phyloP scores from a whole-genome alignment of 2,329 filamentous ascomycete genomes.

The Xylariomycetidae sp. region DNA sequence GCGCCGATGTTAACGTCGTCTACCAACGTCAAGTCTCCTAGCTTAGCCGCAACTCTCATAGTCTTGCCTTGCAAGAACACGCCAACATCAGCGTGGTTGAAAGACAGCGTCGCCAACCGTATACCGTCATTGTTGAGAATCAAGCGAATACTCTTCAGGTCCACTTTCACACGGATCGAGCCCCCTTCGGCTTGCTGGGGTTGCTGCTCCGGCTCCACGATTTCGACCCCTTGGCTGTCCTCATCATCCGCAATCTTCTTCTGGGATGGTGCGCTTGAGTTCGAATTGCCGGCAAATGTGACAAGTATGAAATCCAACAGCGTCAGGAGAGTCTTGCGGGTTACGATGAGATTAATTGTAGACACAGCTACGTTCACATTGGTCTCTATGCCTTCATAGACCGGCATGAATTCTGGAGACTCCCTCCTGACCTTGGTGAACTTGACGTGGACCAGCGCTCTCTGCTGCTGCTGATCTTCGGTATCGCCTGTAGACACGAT shows the following conservation, averaged over 20 bases:
- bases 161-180: slow-evolving; percentile 89
- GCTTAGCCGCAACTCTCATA: slow-evolving; percentile 80
- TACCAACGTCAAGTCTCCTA: slow-evolving; percentile 83
- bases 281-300: slow-evolving; percentile 69
- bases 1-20: slow-evolving; percentile 94
- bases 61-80: slow-evolving; percentile 82
- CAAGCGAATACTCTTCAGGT: slow-evolving; percentile 87
- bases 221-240: slow-evolving; percentile 34
- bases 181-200: slow-evolving; percentile 47
- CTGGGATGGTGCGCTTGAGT: slow-evolving; percentile 25
- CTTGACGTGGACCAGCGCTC: slow-evolving; percentile 82
- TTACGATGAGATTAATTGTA: slow-evolving; percentile 94
- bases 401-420: slow-evolving; percentile 87
- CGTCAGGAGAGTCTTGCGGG: slow-evolving; percentile 85
- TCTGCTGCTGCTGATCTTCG: slow-evolving; percentile 69
- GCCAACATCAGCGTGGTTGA: slow-evolving; percentile 88
- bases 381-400: slow-evolving; percentile 89
- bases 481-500: slow-evolving; percentile 82
- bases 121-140: slow-evolving; percentile 98
- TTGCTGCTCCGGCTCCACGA: slow-evolving; percentile 31
- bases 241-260: slow-evolving; percentile 32
- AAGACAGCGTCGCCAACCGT: slow-evolving; percentile 82
- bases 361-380: slow-evolving; percentile 89
- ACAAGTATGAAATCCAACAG: slow-evolving; percentile 89
- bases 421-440: slow-evolving; percentile 84